Evolutionary conservation across 345 rosid genomes (phyloP).

Genomic region (Geranium brycei): DNA sequence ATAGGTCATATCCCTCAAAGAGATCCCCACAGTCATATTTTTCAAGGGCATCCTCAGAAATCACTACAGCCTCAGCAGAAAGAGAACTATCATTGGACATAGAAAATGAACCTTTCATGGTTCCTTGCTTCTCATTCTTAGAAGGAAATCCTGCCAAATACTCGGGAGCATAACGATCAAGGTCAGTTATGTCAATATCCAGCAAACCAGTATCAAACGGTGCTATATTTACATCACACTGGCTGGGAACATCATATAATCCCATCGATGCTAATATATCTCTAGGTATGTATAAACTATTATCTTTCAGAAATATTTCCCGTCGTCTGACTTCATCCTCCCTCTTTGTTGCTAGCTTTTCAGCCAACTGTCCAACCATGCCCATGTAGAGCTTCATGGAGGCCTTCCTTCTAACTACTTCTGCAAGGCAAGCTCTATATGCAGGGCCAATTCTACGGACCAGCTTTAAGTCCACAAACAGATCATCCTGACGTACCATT

Average conservation of each 20-base stretch:
- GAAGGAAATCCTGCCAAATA: conserved; percentile 42
- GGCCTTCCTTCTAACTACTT: conserved; percentile 78
- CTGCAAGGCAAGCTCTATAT: conserved; percentile 96
- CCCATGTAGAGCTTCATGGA: conserved; percentile 98
- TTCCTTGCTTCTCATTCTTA: conserved; percentile 38
- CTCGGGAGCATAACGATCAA: conserved; percentile 86
- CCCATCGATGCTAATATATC: conserved; percentile 84
- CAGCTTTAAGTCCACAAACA: conserved; percentile 57
- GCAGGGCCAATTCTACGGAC: conserved; percentile 79
- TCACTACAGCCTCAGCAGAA: conserved; percentile 44
- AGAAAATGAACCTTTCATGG: conserved; percentile 46
- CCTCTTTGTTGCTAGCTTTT: conserved; percentile 80
- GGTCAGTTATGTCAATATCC: conserved; percentile 58
- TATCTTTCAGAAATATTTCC: conserved; percentile 70
- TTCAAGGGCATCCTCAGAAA: conserved; percentile 24
- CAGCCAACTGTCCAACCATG: conserved; percentile 95
- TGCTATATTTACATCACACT: conserved; percentile 82
- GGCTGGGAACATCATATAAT: conserved; percentile 70
- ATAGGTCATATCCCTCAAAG: conserved; percentile 50
- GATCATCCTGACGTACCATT: conserved; percentile 64
- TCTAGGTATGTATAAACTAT: conserved; percentile 53
- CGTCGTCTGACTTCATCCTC: conserved; percentile 81
- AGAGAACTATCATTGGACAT: conserved; percentile 53
- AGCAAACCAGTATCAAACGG: conserved; percentile 73
- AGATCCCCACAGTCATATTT: conserved; percentile 40